These are phyloP conservation scores for Fusarium globosum DNA, from an alignment of 2,329 filamentous ascomycete species.

Conservation along the genomic window DNA sequence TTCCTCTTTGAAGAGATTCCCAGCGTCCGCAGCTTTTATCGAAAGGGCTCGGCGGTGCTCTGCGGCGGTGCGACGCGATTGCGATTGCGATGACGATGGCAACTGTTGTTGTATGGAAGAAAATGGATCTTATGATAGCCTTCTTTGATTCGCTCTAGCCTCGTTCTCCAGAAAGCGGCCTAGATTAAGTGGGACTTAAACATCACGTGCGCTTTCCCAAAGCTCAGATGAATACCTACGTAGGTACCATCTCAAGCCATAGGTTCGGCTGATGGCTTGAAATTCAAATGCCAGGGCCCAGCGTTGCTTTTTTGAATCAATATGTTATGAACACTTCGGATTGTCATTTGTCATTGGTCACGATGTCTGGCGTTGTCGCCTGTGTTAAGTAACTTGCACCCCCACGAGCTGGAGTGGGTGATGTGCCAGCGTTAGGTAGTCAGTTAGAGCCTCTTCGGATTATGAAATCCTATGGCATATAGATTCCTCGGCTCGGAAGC, in stretches of 20 bases:
- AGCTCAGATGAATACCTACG: not conserved
- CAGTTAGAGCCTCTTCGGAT: not conserved
- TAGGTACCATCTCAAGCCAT: not conserved
- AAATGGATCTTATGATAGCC: conserved; percentile 28
- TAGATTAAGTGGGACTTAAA: not conserved
- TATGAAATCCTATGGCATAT: not conserved
- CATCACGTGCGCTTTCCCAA: conserved; percentile 1
- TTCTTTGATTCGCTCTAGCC: conserved; percentile 32
- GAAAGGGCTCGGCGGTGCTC: not conserved
- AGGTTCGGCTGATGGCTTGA: not conserved
- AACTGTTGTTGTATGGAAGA: conserved; percentile 24
- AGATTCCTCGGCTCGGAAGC: not conserved
- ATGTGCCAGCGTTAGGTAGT: not conserved
- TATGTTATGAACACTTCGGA: not conserved
- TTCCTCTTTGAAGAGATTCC: conserved; percentile 32
- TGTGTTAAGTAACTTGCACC: not conserved
- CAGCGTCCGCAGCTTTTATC: conserved; percentile 8
- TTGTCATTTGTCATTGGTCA: not conserved
- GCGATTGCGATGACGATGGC: conserved; percentile 10
- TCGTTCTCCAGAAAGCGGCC: not conserved
- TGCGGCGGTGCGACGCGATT: conserved; percentile 7
- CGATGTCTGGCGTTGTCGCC: not conserved
- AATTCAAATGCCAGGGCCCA: not conserved
- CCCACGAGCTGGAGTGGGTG: not conserved
- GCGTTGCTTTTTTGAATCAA: not conserved